Evolutionary conservation across 2,329 filamentous ascomycete genomes (phyloP).

Genomic region (Colletotrichum chlorophyti): DNA sequence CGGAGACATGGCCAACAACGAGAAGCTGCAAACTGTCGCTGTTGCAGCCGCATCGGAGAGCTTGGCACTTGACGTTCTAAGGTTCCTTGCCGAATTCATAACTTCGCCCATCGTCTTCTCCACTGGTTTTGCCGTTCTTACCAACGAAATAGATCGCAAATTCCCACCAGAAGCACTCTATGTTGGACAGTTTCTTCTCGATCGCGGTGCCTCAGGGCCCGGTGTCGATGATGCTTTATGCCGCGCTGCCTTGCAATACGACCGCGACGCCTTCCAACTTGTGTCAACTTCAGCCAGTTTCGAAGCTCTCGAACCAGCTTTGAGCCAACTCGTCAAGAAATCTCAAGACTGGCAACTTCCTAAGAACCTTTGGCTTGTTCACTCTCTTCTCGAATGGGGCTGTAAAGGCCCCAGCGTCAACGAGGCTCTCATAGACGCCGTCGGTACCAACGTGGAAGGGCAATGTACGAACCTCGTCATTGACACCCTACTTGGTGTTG

Average conservation of each 20-base stretch:
- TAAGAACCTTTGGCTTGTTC: background rate
- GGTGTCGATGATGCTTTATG: background rate
- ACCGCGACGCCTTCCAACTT: background rate
- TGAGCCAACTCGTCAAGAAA: background rate
- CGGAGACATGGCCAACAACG: too few relatives aligned
- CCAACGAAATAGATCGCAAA: too few relatives aligned
- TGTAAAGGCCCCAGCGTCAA: background rate
- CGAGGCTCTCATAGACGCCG: background rate
- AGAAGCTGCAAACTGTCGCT: too few relatives aligned
- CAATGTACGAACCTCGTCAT: background rate
- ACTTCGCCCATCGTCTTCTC: background rate
- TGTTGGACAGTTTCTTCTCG: background rate
- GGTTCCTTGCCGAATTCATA: background rate
- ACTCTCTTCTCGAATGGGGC: background rate
- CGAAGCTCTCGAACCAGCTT: background rate
- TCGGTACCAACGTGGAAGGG: background rate
- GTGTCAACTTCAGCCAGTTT: background rate
- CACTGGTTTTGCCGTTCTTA: background rate
- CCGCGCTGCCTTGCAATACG: background rate
- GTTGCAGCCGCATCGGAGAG: background rate
- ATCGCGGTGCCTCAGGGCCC: background rate
- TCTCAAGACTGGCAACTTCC: background rate
- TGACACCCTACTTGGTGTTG: background rate
- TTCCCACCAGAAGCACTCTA: too few relatives aligned
- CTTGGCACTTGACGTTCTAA: background rate